Evolutionary conservation across 192 early-diverging fungal genomes (phyloP), one percentile per base, ranked within the genome.

Genomic region (Coemansia sp.): DNA sequence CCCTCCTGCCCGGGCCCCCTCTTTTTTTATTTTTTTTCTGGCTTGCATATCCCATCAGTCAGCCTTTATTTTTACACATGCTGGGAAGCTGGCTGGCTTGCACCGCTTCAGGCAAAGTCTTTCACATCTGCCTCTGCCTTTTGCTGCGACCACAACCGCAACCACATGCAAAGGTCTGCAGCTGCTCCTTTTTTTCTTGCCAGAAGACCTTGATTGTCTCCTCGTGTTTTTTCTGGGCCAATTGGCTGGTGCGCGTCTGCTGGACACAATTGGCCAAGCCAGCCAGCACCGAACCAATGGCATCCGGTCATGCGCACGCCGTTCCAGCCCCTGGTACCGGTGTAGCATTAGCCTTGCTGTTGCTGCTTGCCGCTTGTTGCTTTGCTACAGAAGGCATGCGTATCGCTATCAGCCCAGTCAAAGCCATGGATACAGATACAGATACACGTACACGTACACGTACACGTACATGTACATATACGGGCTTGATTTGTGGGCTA

Each of bases 171-270:
- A 38, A 45, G 16, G 12, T 14, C 42, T 45, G 42, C 42, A 45
- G 42, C 42, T 45, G 5, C 34, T 8, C 34, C 34, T 36, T 36
- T 45, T 45, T 45, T 45, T 14, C 5, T 45, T 45, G 42, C 42
- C 42, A 45, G 42, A 45, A 45, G 42, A 45, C 42, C 42, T 45
- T 11, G 42, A 45, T 45, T 45, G 42, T 45, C 42, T 11, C 3
- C 10, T 45, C 42, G 42, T 45, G 42, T 45, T 45, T 45, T 45
- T 45, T 11, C 42, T 45, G 42, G 42, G 42, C 42, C 42, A 45
- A 45, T 45, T 45, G 42, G 42, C 42, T 45, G 42, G 42, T 45
- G 42, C 42, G 42, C 42, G 42, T 45, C 42, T 45, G 42, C 42
- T 45, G 42, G 42, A 7, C 42, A 45, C 42, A 45, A 45, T 45